A percentile compares a stretch with the other conserved stretches of the same genome.
phyloP scores from a whole-genome alignment of 306 rosid genomes.

The Geum urbanum region DNA sequence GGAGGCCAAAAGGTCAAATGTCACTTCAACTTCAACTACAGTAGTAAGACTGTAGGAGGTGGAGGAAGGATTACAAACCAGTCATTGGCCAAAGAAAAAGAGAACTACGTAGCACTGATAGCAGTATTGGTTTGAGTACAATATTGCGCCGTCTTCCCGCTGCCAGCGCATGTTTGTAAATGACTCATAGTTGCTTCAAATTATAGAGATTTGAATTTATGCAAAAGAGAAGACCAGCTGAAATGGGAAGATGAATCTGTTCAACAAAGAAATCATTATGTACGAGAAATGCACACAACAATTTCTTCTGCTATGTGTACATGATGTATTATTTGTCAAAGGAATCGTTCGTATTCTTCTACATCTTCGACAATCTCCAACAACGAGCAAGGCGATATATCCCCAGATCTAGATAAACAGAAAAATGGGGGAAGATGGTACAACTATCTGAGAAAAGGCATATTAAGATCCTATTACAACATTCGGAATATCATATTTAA shows the following conservation, averaged over 20 bases:
- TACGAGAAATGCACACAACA: constrained; percentile 33
- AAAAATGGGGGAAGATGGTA: constrained; percentile 35
- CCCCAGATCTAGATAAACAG: constrained; percentile 15
- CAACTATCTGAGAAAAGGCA: constrained; percentile 45
- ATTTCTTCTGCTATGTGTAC: neutral
- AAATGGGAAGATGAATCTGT: constrained; percentile 5
- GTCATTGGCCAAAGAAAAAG: neutral
- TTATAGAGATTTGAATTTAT: no score
- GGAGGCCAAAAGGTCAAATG: neutral
- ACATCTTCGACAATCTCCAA: constrained; percentile 41
- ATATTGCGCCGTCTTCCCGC: no score
- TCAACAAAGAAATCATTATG: constrained; percentile 31
- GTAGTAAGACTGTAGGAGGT: neutral
- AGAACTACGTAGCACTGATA: no score
- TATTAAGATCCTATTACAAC: constrained; percentile 69
- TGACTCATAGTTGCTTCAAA: no score
- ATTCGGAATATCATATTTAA: constrained; percentile 45
- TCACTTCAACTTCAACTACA: neutral
- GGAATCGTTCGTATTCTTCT: constrained; percentile 62
- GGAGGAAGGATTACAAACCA: neutral
- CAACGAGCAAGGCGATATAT: constrained; percentile 34
- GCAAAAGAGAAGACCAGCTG: neutral
- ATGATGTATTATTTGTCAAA: constrained; percentile 28
- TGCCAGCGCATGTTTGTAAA: no score
- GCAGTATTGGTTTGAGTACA: no score